These are phyloP conservation scores for Tylopilus balloui DNA, from an alignment of 768 basidiomycete species.

Conservation along the genomic window DNA sequence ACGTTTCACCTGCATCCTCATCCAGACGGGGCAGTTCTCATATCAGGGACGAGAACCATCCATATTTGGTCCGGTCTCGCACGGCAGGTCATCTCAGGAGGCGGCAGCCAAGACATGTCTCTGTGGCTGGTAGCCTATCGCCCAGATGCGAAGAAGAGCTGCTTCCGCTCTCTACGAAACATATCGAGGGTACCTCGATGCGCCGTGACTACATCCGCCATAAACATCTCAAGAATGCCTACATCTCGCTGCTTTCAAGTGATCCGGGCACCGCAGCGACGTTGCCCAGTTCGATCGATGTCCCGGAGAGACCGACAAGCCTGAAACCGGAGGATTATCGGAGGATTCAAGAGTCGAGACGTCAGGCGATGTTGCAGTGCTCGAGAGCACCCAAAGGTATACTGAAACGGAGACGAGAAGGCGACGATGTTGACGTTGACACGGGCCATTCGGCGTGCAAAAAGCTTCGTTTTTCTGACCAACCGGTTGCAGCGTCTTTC, in stretches of 20 bases:
- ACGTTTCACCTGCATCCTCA: not conserved
- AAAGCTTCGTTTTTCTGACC: constrained; percentile 21
- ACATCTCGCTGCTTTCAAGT: constrained; percentile 23
- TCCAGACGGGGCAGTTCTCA: not conserved
- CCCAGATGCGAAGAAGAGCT: constrained; percentile 21
- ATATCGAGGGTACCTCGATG: constrained; percentile 24
- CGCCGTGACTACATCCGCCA: constrained; percentile 28
- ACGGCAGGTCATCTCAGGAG: constrained; percentile 8
- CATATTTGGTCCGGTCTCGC: not conserved
- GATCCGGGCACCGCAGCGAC: constrained; percentile 5
- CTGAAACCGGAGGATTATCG: constrained; percentile 24
- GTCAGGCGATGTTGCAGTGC: constrained; percentile 27
- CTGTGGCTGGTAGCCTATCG: not conserved
- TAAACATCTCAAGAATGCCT: constrained; percentile 27
- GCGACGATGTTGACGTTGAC: constrained; percentile 14
- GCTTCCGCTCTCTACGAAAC: constrained; percentile 12
- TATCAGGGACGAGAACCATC: constrained; percentile 12
- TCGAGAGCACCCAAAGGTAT: constrained; percentile 25
- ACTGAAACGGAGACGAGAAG: constrained; percentile 28
- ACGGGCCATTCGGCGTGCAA: constrained; percentile 13
- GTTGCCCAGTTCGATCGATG: constrained; percentile 18
- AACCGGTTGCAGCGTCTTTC: not conserved
- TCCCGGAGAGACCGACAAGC: constrained; percentile 15
- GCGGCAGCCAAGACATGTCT: constrained; percentile 1
- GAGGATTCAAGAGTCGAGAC: constrained; percentile 22